Conservation (phyloP, 345 rosid genomes). For the Abelmoschus esculentus region DNA sequence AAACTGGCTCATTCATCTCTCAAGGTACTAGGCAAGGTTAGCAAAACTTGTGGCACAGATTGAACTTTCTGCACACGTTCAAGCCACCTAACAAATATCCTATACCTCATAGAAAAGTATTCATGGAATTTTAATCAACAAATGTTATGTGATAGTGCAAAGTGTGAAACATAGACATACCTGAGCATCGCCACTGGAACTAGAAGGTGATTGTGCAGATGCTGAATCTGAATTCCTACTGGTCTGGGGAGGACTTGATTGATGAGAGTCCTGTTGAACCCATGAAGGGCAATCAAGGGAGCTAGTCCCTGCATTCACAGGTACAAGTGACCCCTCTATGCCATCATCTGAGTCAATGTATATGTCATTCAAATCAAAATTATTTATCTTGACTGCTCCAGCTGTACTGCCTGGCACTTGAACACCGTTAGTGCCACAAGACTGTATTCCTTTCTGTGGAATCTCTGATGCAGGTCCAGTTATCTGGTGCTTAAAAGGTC, state of each 20-base stretch:
- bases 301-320: conserved; percentile 48
- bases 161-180: conserved; percentile 28
- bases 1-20: neutral
- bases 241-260: conserved; percentile 95
- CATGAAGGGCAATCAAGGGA: conserved; percentile 86
- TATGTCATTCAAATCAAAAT: conserved; percentile 84
- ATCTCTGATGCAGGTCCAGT: conserved; percentile 29
- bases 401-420: conserved; percentile 38
- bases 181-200: conserved; percentile 89
- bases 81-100: conserved; percentile 11
- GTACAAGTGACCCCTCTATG: conserved; percentile 61
- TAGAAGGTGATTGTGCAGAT: conserved; percentile 93
- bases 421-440: conserved; percentile 25
- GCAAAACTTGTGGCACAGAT: neutral
- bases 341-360: conserved; percentile 85
- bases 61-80: neutral
- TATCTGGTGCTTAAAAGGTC: conserved; percentile 33
- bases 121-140: neutral
- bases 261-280: conserved; percentile 73
- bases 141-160: neutral
- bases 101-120: conserved; percentile 4
- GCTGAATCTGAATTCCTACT: conserved; percentile 95
- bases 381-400: conserved; percentile 56
- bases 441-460: conserved; percentile 33
- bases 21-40: neutral